Conservation (phyloP, 495 filamentous ascomycete species). For the Penicillium chermesinum region DNA sequence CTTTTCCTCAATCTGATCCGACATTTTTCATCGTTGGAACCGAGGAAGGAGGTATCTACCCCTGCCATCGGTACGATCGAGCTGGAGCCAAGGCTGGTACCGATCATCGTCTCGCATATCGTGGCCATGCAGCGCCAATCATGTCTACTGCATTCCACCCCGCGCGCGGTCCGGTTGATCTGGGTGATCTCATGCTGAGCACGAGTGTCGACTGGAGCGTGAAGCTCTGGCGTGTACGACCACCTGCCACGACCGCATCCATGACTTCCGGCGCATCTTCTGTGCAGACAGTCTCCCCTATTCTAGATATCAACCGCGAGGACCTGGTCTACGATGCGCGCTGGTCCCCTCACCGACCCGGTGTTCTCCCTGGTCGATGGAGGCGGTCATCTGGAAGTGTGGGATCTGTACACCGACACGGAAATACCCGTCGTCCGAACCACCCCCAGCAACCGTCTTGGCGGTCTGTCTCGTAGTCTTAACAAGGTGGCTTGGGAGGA, state of each 20-base stretch:
- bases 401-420: conserved; percentile 87
- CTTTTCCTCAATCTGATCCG: conserved; percentile 90
- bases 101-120: conserved; percentile 77
- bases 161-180: conserved; percentile 79
- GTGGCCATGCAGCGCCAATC: conserved; percentile 85
- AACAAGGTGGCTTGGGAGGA: conserved; percentile 94
- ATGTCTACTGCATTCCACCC: conserved; percentile 97
- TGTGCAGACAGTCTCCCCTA: conserved; percentile 53
- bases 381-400: conserved; percentile 87
- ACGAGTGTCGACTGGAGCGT: conserved; percentile 92
- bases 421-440: conserved; percentile 83
- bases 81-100: conserved; percentile 95
- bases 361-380: conserved; percentile 92
- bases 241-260: conserved; percentile 50
- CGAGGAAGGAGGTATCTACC: conserved; percentile 92
- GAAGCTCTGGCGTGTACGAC: conserved; percentile 89
- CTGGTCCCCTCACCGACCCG: conserved; percentile 88
- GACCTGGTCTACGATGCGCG: conserved; percentile 93
- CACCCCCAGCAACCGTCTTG: conserved; percentile 54
- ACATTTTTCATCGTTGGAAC: conserved; percentile 97
- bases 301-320: conserved; percentile 86
- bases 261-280: conserved; percentile 35
- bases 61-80: conserved; percentile 94
- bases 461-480: conserved; percentile 65
- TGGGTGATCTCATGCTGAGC: conserved; percentile 89